Evolutionary conservation across 306 rosid species (phyloP).

Genomic region (Vicia faba): DNA sequence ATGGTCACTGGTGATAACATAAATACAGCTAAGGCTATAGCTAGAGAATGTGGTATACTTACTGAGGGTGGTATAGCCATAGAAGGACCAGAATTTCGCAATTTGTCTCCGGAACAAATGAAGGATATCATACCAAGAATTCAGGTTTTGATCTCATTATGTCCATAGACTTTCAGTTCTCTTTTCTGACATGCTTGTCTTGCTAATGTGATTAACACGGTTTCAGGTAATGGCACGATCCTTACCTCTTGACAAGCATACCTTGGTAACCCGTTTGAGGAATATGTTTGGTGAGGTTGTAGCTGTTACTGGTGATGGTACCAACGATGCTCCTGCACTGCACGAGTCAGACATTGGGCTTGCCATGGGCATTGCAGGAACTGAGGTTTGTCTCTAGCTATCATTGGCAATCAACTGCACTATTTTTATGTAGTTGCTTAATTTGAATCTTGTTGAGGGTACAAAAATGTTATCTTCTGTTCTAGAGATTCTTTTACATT

Average conservation of each 20-base stretch:
- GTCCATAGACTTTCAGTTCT: conserved; percentile 28
- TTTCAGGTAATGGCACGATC: conserved; percentile 93
- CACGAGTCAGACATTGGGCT: conserved; percentile 93
- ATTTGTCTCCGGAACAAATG: conserved; percentile 62
- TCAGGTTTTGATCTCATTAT: conserved; percentile 57
- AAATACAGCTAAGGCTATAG: conserved; percentile 83
- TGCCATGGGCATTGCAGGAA: conserved; percentile 98
- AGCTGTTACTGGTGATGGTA: conserved; percentile 97
- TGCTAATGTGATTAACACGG: conserved; percentile 43
- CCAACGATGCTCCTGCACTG: conserved; percentile 96
- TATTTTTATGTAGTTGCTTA: not conserved
- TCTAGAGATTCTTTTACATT: not conserved
- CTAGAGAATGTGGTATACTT: conserved; percentile 90
- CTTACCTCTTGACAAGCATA: conserved; percentile 76
- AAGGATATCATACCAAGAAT: conserved; percentile 61
- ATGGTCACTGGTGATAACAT: conserved; percentile 98
- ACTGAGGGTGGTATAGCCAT: conserved; percentile 75
- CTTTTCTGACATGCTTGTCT: not conserved
- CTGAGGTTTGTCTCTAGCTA: conserved; percentile 62
- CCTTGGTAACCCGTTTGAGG: conserved; percentile 67
- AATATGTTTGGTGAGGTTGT: conserved; percentile 75
- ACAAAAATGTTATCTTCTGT: not conserved
- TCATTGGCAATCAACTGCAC: conserved; percentile 3
- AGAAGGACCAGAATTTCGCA: conserved; percentile 71
- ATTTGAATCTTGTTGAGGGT: conserved; percentile 17